Conservation (phyloP, 2,329 filamentous ascomycete species). For the Neurospora sp. region DNA sequence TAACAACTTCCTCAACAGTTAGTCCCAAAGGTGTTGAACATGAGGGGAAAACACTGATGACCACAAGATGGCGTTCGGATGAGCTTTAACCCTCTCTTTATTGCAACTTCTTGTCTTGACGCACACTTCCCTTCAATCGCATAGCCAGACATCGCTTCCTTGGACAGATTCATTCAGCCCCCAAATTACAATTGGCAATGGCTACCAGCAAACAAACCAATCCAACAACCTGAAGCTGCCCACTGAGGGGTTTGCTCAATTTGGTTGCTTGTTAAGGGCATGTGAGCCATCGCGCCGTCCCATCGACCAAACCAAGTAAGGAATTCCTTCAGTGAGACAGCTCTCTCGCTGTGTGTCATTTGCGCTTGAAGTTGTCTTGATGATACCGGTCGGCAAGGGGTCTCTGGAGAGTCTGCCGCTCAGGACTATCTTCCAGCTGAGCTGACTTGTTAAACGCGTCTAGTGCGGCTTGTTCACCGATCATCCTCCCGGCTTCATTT, state of each 20-base stretch:
- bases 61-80: not conserved
- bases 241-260: not conserved
- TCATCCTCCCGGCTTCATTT: not conserved
- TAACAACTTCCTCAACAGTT: not conserved
- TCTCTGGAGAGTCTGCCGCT: not conserved
- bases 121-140: not conserved
- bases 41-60: not conserved
- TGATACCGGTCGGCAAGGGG: not conserved
- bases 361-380: not conserved
- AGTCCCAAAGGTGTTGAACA: not conserved
- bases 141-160: not conserved
- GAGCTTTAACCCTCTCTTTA: constrained; percentile 4
- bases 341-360: not conserved
- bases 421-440: not conserved
- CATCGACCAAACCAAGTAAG: not conserved
- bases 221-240: not conserved
- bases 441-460: not conserved
- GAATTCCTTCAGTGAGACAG: not conserved
- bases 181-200: not conserved
- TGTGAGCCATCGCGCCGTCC: not conserved
- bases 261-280: not conserved
- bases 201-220: not conserved
- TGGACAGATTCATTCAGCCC: not conserved
- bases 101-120: constrained; percentile 10
- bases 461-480: not conserved